Evolutionary conservation across 2,329 filamentous ascomycete species (phyloP), one percentile per base, ranked within the genome.

Genomic region (Alternaria arborescens): DNA sequence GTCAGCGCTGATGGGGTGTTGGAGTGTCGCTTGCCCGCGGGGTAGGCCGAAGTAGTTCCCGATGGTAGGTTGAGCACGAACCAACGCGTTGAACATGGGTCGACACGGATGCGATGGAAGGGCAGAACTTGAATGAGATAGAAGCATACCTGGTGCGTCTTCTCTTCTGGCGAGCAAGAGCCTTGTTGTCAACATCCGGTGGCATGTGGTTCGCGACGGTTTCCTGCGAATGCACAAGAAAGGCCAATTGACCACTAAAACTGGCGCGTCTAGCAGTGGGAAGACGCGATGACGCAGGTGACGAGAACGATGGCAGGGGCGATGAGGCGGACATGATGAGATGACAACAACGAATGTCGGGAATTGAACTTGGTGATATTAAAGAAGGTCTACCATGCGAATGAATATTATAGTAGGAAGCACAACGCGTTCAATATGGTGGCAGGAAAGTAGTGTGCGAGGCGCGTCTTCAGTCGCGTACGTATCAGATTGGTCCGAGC

Each of bases 141-240:
- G 53, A 54, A 60, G 75, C 78, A 58, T 81, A 88, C 87, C 86
- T 89, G 34, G 87, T 89, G 59, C 87, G 82, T 68, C 86, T 82
- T 46, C 87, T 82, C 73, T 87, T 88, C 72, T 89, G 87, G 48
- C 87, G 84, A 46, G 83, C 85, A 53, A 87, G 79, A 61, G 85
- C 79, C 67, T 87, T 87, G 71, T 88, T 86, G 71, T 88, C 86
- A 47, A 87, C 81, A 59, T 84, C 83, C 26, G 86, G 85, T 48
- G 85, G 84, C 30, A 86, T 79, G 42, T 85, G 85, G 67, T 85
- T 82, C 16, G 83, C 83, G 52, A 88, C 74, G 16, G 85, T 86
- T 63, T 84, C 82, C 58, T 86, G 82, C 16, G 85, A 87, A 72
- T 88, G 85, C 42, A 87, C 84, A n/a, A 88, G 79, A 70, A 88